Percentiles rank a stretch among this genome's conserved stretches.
phyloP scores from a whole-genome alignment of 306 rosid species.

The Corylus heterophylla region DNA sequence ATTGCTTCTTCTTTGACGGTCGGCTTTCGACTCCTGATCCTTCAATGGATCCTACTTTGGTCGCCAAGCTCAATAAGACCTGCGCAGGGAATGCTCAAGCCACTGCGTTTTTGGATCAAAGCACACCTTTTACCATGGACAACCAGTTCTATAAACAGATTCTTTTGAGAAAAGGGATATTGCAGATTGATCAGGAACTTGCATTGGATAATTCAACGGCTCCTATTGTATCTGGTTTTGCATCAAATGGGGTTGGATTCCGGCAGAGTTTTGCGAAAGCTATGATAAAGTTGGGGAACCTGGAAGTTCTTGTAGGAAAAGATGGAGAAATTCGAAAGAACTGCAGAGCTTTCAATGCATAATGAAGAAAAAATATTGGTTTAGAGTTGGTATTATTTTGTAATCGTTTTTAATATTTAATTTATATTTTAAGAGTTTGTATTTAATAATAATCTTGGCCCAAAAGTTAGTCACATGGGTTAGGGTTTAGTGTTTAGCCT shows the following conservation, averaged over 20 bases:
- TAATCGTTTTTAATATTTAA: no score
- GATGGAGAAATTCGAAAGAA: conserved; percentile 50
- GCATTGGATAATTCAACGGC: conserved; percentile 30
- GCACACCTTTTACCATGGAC: conserved; percentile 42
- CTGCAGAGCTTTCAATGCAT: conserved; percentile 45
- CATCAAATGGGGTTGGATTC: conserved; percentile 21
- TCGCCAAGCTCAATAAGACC: conserved; percentile 5
- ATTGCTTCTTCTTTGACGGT: conserved; percentile 40
- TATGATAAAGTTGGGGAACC: conserved; percentile 42
- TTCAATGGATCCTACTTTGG: conserved; percentile 45
- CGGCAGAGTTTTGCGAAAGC: conserved; percentile 39
- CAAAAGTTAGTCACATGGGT: no score
- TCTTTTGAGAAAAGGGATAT: conserved; percentile 34
- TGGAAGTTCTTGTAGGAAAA: conserved; percentile 37
- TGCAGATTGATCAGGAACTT: conserved; percentile 51
- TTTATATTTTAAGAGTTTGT: no score
- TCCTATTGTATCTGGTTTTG: conserved; percentile 34
- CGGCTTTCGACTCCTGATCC: conserved; percentile 43
- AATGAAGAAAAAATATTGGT: neutral
- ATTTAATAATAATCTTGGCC: no score
- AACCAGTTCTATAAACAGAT: conserved; percentile 41
- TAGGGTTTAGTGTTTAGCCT: no score
- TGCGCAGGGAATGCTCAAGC: conserved; percentile 19
- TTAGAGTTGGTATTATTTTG: neutral
- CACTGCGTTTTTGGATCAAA: conserved; percentile 48